Percentiles rank a stretch among this genome's conserved stretches.
Evolutionary conservation across 306 rosid genomes (phyloP).

Genomic region (Delonix regia): DNA sequence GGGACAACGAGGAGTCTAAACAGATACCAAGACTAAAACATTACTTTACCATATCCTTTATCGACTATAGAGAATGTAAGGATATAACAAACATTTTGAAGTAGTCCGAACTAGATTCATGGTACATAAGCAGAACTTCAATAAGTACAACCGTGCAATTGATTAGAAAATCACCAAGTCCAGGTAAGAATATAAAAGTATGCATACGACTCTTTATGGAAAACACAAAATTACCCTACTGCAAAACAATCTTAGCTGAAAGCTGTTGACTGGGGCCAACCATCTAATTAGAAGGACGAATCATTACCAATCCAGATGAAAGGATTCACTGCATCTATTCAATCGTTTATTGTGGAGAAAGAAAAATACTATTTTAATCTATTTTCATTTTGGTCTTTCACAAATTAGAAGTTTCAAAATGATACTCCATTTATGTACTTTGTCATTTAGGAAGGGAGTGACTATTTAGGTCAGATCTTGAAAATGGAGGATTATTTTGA

Average conservation of each 20-base stretch:
- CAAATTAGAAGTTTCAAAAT: too few species aligned
- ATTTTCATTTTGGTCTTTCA: too few species aligned
- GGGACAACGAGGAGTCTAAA: background rate
- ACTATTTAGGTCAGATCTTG: too few species aligned
- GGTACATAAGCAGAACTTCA: background rate
- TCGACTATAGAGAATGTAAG: background rate
- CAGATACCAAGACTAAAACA: too few species aligned
- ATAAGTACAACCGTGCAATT: background rate
- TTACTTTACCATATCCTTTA: too few species aligned
- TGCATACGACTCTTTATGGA: background rate
- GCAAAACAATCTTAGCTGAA: background rate
- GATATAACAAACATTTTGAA: background rate
- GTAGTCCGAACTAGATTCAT: background rate
- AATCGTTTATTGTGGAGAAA: too few species aligned
- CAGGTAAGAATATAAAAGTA: background rate
- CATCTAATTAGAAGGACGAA: background rate
- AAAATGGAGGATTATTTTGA: too few species aligned
- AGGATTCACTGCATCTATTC: background rate
- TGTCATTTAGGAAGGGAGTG: background rate
- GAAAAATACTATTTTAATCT: too few species aligned
- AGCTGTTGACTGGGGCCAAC: background rate
- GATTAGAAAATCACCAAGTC: background rate
- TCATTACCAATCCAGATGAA: background rate
- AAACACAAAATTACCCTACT: background rate
- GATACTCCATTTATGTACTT: too few species aligned